Conservation (phyloP, 371 early-diverging fungal species). For the Mucor piriformis region DNA sequence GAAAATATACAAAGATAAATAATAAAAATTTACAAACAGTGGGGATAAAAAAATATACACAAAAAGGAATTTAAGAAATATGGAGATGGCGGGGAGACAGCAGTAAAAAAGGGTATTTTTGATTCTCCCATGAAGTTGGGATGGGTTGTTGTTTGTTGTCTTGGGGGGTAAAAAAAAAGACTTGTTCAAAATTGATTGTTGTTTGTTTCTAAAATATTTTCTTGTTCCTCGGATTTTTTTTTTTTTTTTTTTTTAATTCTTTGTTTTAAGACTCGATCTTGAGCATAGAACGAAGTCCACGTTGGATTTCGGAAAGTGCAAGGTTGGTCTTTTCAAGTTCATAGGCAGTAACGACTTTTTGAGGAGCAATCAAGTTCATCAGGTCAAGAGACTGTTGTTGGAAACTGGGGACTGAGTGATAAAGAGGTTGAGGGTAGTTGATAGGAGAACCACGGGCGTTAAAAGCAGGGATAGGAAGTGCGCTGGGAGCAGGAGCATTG, state of each 20-base stretch:
- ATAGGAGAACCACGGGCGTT: slow-evolving; percentile 36
- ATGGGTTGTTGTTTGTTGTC: slow-evolving; percentile 8
- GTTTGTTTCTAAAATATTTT: slow-evolving; percentile 9
- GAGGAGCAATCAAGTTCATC: slow-evolving; percentile 31
- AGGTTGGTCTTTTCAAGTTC: slow-evolving; percentile 28
- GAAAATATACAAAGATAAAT: slow-evolving; percentile 14
- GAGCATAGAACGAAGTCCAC: slow-evolving; percentile 50
- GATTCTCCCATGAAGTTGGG: too few relatives aligned
- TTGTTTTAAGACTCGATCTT: slow-evolving; percentile 43
- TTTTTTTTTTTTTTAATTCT: slow-evolving; percentile 10
- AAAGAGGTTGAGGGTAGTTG: slow-evolving; percentile 20
- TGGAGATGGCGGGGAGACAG: background rate
- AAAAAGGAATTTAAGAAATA: background rate
- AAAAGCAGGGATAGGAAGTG: slow-evolving; percentile 77
- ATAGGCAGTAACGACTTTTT: slow-evolving; percentile 30
- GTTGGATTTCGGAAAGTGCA: slow-evolving; percentile 51
- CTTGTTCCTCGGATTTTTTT: slow-evolving; percentile 5
- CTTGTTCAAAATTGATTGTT: slow-evolving; percentile 5
- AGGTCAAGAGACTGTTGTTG: slow-evolving; percentile 41
- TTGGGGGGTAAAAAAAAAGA: background rate
- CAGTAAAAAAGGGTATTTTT: background rate
- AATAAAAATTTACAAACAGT: slow-evolving; percentile 16
- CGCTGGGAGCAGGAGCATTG: slow-evolving; percentile 77
- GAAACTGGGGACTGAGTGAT: slow-evolving; percentile 21
- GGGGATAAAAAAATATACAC: slow-evolving; percentile 12